phyloP scores from a whole-genome alignment of 257 asterid species.

The Handroanthus guayacan region DNA sequence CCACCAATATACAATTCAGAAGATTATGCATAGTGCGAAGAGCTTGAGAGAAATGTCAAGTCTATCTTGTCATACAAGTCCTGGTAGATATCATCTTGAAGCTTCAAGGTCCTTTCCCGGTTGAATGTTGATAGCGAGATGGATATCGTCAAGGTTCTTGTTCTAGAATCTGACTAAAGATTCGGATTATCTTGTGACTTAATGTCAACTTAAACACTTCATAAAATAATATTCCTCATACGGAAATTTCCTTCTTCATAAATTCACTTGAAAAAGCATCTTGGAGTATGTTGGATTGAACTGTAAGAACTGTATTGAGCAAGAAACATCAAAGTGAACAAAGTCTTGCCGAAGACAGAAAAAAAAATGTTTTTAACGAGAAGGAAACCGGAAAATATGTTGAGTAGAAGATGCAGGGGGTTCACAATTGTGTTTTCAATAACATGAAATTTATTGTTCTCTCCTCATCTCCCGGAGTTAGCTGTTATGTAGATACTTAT shows the following conservation, averaged over 20 bases:
- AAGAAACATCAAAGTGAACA: background rate
- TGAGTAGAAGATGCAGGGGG: background rate
- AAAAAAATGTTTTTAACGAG: background rate
- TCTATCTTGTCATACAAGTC: background rate
- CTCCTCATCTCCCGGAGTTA: background rate
- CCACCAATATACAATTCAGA: no score
- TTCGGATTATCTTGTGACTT: constrained; percentile 5
- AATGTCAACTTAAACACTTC: background rate
- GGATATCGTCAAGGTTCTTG: background rate
- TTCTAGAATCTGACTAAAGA: background rate
- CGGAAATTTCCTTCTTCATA: background rate
- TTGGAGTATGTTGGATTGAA: background rate
- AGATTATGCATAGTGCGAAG: no score
- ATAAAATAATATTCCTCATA: background rate
- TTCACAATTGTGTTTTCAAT: background rate
- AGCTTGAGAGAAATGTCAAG: no score
- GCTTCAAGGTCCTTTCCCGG: background rate
- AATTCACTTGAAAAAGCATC: background rate
- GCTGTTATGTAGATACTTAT: background rate
- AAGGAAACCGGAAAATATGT: background rate
- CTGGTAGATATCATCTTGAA: background rate
- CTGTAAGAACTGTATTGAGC: background rate
- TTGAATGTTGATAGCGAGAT: background rate
- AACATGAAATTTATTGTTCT: background rate
- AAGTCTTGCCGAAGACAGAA: background rate